Evolutionary conservation across 2,329 filamentous ascomycete genomes (phyloP).

Genomic region (Neofusicoccum sp.): DNA sequence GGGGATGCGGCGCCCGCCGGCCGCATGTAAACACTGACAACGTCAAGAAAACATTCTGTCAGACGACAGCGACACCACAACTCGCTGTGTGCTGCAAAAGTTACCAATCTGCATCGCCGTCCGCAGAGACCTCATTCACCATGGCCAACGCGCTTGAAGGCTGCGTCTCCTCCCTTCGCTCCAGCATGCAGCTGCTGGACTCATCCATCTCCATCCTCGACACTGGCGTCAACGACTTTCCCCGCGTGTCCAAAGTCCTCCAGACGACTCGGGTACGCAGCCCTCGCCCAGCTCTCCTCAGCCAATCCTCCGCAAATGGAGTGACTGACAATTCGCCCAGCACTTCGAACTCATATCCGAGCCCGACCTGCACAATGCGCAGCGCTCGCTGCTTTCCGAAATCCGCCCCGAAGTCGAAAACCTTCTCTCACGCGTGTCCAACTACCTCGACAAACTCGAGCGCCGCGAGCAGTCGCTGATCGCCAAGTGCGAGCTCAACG

Average conservation of each 20-base stretch:
- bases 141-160: conserved; percentile 51
- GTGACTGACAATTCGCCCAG: conserved; percentile 42
- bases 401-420: conserved; percentile 82
- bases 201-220: conserved; percentile 64
- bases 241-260: conserved; percentile 60
- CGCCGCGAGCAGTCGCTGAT: conserved; percentile 81
- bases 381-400: conserved; percentile 80
- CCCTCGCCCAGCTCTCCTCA: not conserved
- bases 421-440: conserved; percentile 77
- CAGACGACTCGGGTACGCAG: conserved; percentile 58
- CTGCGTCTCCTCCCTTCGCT: conserved; percentile 60
- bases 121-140: no score
- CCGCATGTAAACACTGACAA: conserved; percentile 13
- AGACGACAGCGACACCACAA: not conserved
- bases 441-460: conserved; percentile 77
- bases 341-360: conserved; percentile 93
- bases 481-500: conserved; percentile 78
- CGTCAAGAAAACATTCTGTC: not conserved
- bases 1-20: not conserved
- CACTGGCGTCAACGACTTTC: conserved; percentile 62
- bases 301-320: not conserved
- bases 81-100: not conserved
- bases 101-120: no score
- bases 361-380: conserved; percentile 75
- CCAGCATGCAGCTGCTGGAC: conserved; percentile 60